Conservation (phyloP, 805 yeast genomes). For the Lipomyces japonicus region DNA sequence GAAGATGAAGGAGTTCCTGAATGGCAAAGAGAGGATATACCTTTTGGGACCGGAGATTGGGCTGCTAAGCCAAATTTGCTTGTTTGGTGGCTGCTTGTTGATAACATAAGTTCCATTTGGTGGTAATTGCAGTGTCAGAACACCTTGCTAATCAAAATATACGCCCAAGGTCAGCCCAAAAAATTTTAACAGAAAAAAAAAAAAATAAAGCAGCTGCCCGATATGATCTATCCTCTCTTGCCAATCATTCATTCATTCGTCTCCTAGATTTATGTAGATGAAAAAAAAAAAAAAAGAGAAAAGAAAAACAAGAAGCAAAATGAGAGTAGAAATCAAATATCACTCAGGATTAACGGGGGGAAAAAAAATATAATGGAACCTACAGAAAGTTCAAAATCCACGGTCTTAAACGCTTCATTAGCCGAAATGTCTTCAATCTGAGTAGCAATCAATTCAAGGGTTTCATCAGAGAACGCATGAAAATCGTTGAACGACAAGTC, state of each 20-base stretch:
- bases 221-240: slow-evolving; percentile 18
- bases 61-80: slow-evolving; percentile 92
- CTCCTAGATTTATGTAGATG: too few species aligned
- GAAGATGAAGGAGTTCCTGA: slow-evolving; percentile 30
- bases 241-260: background rate
- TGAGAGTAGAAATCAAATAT: too few species aligned
- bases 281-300: too few species aligned
- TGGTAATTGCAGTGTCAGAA: slow-evolving; percentile 67
- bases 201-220: background rate
- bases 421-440: slow-evolving; percentile 60
- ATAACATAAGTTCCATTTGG: slow-evolving; percentile 81
- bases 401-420: slow-evolving; percentile 43
- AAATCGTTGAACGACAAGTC: slow-evolving; percentile 44
- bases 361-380: slow-evolving; percentile 27
- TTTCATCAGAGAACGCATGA: slow-evolving; percentile 59
- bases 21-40: background rate
- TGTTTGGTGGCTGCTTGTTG: slow-evolving; percentile 96
- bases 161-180: background rate
- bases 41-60: slow-evolving; percentile 91
- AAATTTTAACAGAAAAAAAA: background rate
- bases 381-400: slow-evolving; percentile 70
- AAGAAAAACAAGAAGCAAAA: too few species aligned
- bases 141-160: slow-evolving; percentile 61
- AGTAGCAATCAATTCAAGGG: slow-evolving; percentile 65
- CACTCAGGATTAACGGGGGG: too few species aligned